Percentiles rank a stretch among this genome's conserved stretches.
Evolutionary conservation across 768 basidiomycete genomes (phyloP).

Genomic region (Cyclocybe cylindracea): DNA sequence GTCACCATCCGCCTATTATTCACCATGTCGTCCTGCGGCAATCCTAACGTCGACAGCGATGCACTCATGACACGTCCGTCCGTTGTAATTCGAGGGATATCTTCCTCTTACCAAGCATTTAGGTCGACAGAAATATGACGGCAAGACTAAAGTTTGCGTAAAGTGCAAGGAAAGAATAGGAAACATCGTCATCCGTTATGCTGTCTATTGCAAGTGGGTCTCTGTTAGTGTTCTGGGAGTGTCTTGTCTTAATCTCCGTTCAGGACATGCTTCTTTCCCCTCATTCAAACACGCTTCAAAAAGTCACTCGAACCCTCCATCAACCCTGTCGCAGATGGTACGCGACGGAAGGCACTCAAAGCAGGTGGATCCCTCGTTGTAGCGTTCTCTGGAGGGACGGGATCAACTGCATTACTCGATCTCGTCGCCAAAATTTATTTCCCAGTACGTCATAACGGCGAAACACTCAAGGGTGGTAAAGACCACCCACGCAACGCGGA

Average conservation of each 20-base stretch:
- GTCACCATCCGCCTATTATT: background rate
- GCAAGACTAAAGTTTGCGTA: conserved; percentile 63
- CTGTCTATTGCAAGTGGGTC: conserved; percentile 81
- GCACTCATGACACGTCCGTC: conserved; percentile 68
- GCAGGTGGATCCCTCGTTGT: conserved; percentile 70
- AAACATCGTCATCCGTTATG: conserved; percentile 74
- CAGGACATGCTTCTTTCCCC: conserved; percentile 60
- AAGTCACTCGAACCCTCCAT: conserved; percentile 64
- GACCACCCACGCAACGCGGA: conserved; percentile 62
- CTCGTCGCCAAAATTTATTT: conserved; percentile 65
- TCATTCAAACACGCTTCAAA: conserved; percentile 64
- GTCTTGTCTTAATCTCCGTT: background rate
- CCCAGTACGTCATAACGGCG: conserved; percentile 19
- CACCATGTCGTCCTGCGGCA: conserved; percentile 54
- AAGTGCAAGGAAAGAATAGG: conserved; percentile 70
- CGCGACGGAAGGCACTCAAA: conserved; percentile 59
- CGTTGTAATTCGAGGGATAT: background rate
- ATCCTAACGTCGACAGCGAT: conserved; percentile 59
- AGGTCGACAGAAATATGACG: conserved; percentile 70
- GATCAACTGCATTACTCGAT: conserved; percentile 73
- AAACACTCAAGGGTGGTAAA: conserved; percentile 48
- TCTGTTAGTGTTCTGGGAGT: background rate
- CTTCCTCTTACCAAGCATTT: conserved; percentile 4
- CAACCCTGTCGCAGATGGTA: conserved; percentile 54
- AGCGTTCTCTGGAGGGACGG: conserved; percentile 78